These are phyloP conservation scores for Rhizopogon vesiculosus DNA, from an alignment of 768 basidiomycete genomes.

Conservation along the genomic window DNA sequence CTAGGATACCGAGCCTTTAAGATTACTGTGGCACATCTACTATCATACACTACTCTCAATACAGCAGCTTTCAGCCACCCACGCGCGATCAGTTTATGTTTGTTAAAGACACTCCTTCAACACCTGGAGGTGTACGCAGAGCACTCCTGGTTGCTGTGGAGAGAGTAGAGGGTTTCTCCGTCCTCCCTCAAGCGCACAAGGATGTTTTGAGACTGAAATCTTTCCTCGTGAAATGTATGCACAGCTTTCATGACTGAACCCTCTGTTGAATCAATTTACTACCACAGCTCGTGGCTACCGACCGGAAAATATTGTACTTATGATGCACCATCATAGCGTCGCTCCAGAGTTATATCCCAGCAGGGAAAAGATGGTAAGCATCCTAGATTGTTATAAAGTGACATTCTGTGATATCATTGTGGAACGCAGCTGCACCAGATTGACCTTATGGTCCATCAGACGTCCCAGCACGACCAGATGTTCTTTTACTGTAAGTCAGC, in stretches of 20 bases:
- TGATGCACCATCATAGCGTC: constrained; percentile 1
- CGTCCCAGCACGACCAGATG: background rate
- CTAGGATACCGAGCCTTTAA: background rate
- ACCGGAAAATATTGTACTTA: constrained; percentile 1
- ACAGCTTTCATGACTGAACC: too few species aligned
- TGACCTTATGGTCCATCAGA: background rate
- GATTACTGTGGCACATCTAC: background rate
- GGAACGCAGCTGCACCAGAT: constrained; percentile 1
- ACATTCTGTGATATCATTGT: background rate
- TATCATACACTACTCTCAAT: background rate
- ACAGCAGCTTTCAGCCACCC: background rate
- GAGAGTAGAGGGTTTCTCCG: background rate
- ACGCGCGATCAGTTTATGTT: background rate
- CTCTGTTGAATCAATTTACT: background rate
- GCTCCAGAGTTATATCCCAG: background rate
- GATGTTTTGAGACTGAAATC: background rate
- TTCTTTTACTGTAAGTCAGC: constrained; percentile 8
- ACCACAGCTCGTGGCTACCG: background rate
- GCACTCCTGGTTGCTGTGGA: constrained; percentile 3
- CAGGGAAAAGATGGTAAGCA: background rate
- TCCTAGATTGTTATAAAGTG: background rate
- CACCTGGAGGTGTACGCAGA: background rate
- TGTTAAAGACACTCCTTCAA: background rate
- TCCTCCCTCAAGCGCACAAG: constrained; percentile 2
- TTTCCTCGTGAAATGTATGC: background rate